A percentile compares a stretch with the other conserved stretches of the same genome.
phyloP scores from a whole-genome alignment of 495 filamentous ascomycete species.

The Penicillium lagena region DNA sequence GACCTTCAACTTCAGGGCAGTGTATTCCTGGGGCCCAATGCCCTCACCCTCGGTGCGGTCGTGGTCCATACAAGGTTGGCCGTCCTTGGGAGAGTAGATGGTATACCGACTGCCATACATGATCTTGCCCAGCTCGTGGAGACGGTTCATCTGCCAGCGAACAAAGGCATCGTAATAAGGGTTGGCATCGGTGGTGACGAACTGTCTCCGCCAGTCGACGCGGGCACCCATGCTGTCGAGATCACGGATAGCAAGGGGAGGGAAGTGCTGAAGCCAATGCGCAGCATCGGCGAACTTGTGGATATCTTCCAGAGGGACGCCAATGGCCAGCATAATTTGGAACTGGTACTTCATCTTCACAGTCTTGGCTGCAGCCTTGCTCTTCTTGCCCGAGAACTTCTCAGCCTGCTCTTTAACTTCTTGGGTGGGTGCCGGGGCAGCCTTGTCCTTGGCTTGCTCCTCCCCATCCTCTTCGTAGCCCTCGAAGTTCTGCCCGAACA shows the following conservation, averaged over 20 bases:
- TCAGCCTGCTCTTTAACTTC: conserved; percentile 69
- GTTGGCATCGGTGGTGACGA: conserved; percentile 95
- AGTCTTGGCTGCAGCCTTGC: conserved; percentile 85
- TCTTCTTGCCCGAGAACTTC: conserved; percentile 91
- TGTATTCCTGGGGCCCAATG: conserved; percentile 86
- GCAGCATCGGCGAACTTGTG: conserved; percentile 83
- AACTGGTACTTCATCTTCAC: conserved; percentile 88
- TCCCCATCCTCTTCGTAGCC: conserved; percentile 53
- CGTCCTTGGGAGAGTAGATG: conserved; percentile 93
- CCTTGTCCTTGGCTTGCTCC: conserved; percentile 33
- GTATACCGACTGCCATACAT: conserved; percentile 93
- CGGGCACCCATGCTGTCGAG: conserved; percentile 76
- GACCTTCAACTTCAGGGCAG: conserved; percentile 81
- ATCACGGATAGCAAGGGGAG: conserved; percentile 73
- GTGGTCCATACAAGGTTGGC: conserved; percentile 97
- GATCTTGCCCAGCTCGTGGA: conserved; percentile 87
- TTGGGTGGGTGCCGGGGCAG: conserved; percentile 48
- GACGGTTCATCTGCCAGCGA: conserved; percentile 93
- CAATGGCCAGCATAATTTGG: conserved; percentile 81
- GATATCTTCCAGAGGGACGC: conserved; percentile 80
- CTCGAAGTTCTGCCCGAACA: conserved; percentile 87
- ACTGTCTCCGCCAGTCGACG: conserved; percentile 86
- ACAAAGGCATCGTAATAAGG: conserved; percentile 96
- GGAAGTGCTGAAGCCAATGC: conserved; percentile 87
- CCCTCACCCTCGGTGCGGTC: conserved; percentile 90